Base-by-base conservation (phyloP, 495 filamentous ascomycete species). In the Entonaema liquescens region DNA sequence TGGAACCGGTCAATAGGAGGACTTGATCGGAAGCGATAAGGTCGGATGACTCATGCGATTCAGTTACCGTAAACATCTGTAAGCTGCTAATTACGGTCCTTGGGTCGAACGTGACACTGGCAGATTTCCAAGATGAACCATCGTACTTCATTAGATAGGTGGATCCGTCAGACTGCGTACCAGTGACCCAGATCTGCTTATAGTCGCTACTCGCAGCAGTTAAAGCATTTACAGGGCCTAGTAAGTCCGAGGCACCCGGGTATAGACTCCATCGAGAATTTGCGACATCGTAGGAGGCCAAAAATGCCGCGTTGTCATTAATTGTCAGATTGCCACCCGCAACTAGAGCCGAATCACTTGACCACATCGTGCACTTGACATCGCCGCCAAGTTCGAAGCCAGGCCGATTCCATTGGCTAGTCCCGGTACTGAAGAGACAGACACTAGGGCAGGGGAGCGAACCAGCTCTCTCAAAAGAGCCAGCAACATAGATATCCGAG, bases 131-230 rank as follows among this genome's bases (percentile, higher is more conserved):
- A 53, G 74, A 73, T 12, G 77, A 70, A 33, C 83, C 82, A 65
- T 94, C 89, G 72, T 90, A 96, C 67, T 92, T 91, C 83, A 92
- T 87, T 53, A 99, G 78, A 79, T 90, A 98, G 36, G 87, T 83
- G 1, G 89, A 87, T 21, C 92, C 91, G 75, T 93, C 89, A 15
- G 81, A 79, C 26, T 83, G 81, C 56, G 74, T 83, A 13, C 96
- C 95, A 6, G 92, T 86, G 29, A 91, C 88, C 92, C 95, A 99
- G 71, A 97, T 87, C 50, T 89, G 83, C 8, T 85, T 87, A 36
- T 85, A 83, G 62, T 92, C 89, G 38, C 82, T 84, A 33, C 83
- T 89, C 9, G 90, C 93, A n/a, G 90, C 84, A 8, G 91, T 86
- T 54, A 98, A 81, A 13, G 89, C 90, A 52, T 89, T 90, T 7